Evolutionary conservation across 2,329 filamentous ascomycete species (phyloP), one percentile per base, ranked within the genome.

Genomic region (Fusarium sp.): DNA sequence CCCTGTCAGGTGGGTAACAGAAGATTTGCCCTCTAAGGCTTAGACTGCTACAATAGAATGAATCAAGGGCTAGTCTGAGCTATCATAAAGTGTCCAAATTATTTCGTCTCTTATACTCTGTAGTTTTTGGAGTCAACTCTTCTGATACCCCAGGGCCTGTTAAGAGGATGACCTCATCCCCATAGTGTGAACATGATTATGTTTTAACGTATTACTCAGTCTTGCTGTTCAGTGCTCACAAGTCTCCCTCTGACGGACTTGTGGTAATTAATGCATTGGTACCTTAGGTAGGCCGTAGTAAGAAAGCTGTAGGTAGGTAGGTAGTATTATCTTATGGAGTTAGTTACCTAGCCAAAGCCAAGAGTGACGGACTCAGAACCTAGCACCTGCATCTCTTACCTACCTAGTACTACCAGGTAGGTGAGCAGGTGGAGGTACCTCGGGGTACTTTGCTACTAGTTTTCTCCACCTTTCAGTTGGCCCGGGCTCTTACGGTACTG

Each of bases 401-500:
- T n/a, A n/a, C n/a, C n/a, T n/a, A 11, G 34, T n/a, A 37, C 34
- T 11, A 37, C 34, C 34, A n/a, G 18, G 34, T n/a, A n/a, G 34
- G 18, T 37, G 34, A n/a, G 34, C 18, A n/a, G 59, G 58, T 49
- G 23, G 25, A 34, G 43, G n/a, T 67, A 67, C 62, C 50, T 67
- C n/a, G 18, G 18, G 50, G 28, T 67, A 67, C 64, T 57, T 67
- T 39, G 23, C 30, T 37, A 19, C 10, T 21, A 18, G 45, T 21
- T 46, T 39, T 62, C 55, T 43, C 63, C 63, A 66, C 63, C 25
- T 66, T 48, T 14, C 43, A 58, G 55, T 31, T 64, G 59, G 61
- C 39, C 61, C 43, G 58, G 50, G 61, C 61, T 64, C 31, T 52
- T 21, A 48, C 41, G 31, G 31, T 50, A 59, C 59, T 49, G 58